Evolutionary conservation across 176 grass and related monocot species (phyloP).

Genomic region (Saccharum officinarum): DNA sequence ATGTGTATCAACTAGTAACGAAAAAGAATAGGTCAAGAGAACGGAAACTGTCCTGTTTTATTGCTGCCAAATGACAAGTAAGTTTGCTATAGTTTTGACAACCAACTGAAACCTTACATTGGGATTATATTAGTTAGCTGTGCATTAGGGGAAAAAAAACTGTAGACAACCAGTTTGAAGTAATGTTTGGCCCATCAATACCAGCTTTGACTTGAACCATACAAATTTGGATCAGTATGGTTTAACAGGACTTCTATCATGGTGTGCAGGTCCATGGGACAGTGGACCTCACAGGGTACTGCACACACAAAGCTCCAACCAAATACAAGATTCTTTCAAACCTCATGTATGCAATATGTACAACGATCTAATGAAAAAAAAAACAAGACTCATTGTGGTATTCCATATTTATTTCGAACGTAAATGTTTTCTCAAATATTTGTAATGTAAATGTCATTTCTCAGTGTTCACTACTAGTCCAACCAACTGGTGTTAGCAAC

Average conservation of each 20-base stretch:
- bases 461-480: not conserved
- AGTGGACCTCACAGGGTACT: not conserved
- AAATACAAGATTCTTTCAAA: slow-evolving; percentile 14
- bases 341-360: not conserved
- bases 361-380: slow-evolving; percentile 5
- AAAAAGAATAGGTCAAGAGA: slow-evolving; percentile 15
- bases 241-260: not conserved
- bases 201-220: not conserved
- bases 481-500: slow-evolving; percentile 11
- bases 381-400: not conserved
- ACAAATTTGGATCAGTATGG: not conserved
- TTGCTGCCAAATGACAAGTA: not conserved
- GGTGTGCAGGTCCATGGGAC: not conserved
- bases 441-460: not conserved
- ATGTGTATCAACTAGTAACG: slow-evolving; percentile 14
- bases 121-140: slow-evolving; percentile 3
- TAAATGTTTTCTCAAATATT: not conserved
- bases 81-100: not conserved
- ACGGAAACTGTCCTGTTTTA: slow-evolving; percentile 10
- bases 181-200: not conserved
- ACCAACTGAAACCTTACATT: not conserved
- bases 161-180: not conserved
- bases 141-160: not conserved
- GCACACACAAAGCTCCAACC: not conserved
- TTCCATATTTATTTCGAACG: not conserved